phyloP scores from a whole-genome alignment of 495 filamentous ascomycete genomes.

The Daldinia concentrica region DNA sequence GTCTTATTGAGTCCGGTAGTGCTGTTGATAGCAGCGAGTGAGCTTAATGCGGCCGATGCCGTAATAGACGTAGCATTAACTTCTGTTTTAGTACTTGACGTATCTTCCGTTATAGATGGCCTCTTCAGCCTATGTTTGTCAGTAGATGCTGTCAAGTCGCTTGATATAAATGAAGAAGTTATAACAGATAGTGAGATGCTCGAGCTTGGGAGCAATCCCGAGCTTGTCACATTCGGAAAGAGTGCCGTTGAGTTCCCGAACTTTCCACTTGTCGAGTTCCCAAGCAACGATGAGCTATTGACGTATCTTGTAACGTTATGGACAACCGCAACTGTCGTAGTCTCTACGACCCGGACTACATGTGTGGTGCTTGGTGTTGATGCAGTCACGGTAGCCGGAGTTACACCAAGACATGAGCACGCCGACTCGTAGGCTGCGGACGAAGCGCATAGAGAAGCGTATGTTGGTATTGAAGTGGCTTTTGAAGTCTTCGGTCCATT shows the following conservation, averaged over 20 bases:
- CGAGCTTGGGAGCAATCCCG: background rate
- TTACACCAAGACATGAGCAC: slow-evolving; percentile 46
- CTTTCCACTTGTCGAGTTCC: slow-evolving; percentile 9
- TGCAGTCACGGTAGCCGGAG: slow-evolving; percentile 16
- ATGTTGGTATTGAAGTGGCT: slow-evolving; percentile 29
- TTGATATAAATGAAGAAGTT: background rate
- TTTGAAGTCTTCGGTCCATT: background rate
- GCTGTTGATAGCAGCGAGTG: slow-evolving; percentile 9
- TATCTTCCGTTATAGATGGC: slow-evolving; percentile 7
- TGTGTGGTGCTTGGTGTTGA: slow-evolving; percentile 25
- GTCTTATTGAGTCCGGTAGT: slow-evolving; percentile 9
- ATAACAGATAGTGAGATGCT: background rate
- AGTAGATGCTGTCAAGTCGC: slow-evolving; percentile 6
- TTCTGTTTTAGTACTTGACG: background rate
- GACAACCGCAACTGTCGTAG: slow-evolving; percentile 12
- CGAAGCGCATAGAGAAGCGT: slow-evolving; percentile 36
- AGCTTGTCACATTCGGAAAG: slow-evolving; percentile 11
- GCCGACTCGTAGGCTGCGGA: slow-evolving; percentile 39
- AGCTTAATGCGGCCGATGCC: background rate
- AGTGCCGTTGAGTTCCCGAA: slow-evolving; percentile 8
- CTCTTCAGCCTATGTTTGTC: slow-evolving; percentile 22
- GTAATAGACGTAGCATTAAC: background rate
- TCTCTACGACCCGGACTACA: slow-evolving; percentile 11
- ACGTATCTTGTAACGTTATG: slow-evolving; percentile 5
- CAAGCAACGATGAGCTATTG: slow-evolving; percentile 10